Base-by-base conservation (phyloP, 2,329 filamentous ascomycete species). In the Orbilia blumenaviensis region DNA sequence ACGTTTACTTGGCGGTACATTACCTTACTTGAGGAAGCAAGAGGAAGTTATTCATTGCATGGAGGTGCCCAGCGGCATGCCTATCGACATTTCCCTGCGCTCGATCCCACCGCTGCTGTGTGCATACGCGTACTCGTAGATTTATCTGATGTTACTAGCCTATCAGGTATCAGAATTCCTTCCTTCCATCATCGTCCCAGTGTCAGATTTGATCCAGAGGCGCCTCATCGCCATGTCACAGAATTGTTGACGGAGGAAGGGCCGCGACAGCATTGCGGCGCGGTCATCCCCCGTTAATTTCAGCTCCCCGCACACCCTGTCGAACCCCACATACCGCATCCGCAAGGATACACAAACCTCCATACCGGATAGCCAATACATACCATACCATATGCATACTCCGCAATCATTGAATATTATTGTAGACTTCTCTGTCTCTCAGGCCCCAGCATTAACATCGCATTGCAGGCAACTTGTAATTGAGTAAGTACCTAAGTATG, bases 221-320 rank as follows among this genome's bases (percentile, higher is more conserved):
- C 63, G 63, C 63, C 41, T 44, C 32, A 52, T 66, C 42, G 23
- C 58, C 36, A 18, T 63, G 41, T 42, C 27, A 32, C 62, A 44
- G 62, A 34, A 52, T 29, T 36, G 21, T 52, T n/a, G 23, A 66
- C 34, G 12, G 23, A 36, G 54, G 44, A 9, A 66, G 52, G 64
- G 72, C 64, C 72, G 64, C 72, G 72, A 76, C 36, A 76, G 58
- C 72, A 76, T 69, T 68, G 72, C 63, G 72, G 72, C 72, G 64
- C 64, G 64, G 72, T 76, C 52, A 41, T 60, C 66, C 71, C 36
- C 58, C 34, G 32, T 52, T 69, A 48, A 69, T 66, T 67, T 75
- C 68, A 52, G 71, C 63, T 64, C 52, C 68, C 68, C 68, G 60
- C 67, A 41, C 48, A 21, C 16, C 38, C 50, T 8, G 52, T 38